These are phyloP conservation scores for Termitomyces sp. DNA, from an alignment of 768 basidiomycete species.

Conservation along the genomic window DNA sequence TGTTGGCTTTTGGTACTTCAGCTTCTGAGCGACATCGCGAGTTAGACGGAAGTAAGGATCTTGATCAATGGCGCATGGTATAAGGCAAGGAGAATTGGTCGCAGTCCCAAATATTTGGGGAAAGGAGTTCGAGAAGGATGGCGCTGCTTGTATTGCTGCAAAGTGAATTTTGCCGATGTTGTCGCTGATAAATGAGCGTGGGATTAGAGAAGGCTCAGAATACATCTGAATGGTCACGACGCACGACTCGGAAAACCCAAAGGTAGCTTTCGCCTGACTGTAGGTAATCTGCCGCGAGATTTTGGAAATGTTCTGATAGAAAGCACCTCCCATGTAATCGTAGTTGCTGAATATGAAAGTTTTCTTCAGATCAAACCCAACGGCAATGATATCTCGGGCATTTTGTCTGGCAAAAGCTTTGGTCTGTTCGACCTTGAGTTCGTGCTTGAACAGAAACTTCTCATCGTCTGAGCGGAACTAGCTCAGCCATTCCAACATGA, in stretches of 20 bases:
- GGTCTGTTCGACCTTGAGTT: conserved; percentile 87
- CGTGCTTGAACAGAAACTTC: conserved; percentile 97
- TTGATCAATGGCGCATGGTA: conserved; percentile 98
- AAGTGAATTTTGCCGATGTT: conserved; percentile 99
- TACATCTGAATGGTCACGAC: conserved; percentile 28
- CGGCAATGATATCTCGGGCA: conserved; percentile 95
- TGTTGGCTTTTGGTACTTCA: conserved; percentile 94
- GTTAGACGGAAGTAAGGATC: conserved; percentile 98
- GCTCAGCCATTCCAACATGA: neutral
- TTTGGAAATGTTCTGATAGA: conserved; percentile 92
- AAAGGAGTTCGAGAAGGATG: conserved; percentile 97
- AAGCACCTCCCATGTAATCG: conserved; percentile 85
- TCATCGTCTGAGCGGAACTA: conserved; percentile 75
- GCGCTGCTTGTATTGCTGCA: conserved; percentile 91
- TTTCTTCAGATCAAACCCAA: conserved; percentile 87
- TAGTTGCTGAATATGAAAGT: conserved; percentile 98
- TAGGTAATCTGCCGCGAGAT: conserved; percentile 92
- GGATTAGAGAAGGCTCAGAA: neutral
- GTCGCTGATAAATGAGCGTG: conserved; percentile 56
- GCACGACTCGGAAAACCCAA: conserved; percentile 95
- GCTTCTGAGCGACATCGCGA: conserved; percentile 88
- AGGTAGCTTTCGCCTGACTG: conserved; percentile 91
- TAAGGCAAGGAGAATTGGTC: conserved; percentile 86
- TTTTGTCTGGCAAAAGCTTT: conserved; percentile 80
- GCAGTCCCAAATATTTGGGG: conserved; percentile 91